Evolutionary conservation across 1,284 basidiomycete species (phyloP), one percentile per base, ranked within the genome.

Genomic region (Phellopilus nigrolimitatus): DNA sequence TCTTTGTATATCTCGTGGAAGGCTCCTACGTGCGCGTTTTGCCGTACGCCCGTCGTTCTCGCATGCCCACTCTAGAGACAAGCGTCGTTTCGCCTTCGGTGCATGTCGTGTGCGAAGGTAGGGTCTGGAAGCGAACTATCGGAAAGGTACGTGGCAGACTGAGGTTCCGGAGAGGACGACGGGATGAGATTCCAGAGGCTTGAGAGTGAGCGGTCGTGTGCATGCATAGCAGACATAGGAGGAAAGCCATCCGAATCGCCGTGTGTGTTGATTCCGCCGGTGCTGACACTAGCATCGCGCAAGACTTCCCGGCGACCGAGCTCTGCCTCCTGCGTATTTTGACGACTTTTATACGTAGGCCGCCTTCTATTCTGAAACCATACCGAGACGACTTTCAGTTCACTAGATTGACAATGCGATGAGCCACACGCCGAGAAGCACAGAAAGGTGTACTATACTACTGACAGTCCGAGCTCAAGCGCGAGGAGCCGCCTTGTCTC

Each of bases 31-130:
- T 51, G 58, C 47, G 49, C 54, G 30, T 48, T 47, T 62, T 57
- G 38, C 37, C 57, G 44, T 48, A 54, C 40, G 60, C 42, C 56
- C 53, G 57, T 67, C 50, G 61, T 64, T 17, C 69, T 71, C 65
- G 55, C 74, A 75, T 9, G 74, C 74, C 74, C 73, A 75, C 53
- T 75, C 74, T n/a, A 75, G 64, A 1, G 68, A 69, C 38, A 62
- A 62, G 47, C 60, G 56, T 19, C n/a, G 30, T 4, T 13, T 15
- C 19, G 10, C 5, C 36, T 38, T 46, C 6, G 37, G 9, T 10
- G 27, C 50, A 22, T 12, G 43, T 15, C 33, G 38, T 47, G 19
- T 31, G 2, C 28, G 30, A 10, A 4, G 7, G 13, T 22, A 4
- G 22, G 7, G n/a, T 10, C 13, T 15, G 21, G 25, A 15, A 46